Percentiles rank a stretch among this genome's conserved stretches.
Evolutionary conservation across 75 land plant species (phyloP).

Genomic region (Picea glauca): DNA sequence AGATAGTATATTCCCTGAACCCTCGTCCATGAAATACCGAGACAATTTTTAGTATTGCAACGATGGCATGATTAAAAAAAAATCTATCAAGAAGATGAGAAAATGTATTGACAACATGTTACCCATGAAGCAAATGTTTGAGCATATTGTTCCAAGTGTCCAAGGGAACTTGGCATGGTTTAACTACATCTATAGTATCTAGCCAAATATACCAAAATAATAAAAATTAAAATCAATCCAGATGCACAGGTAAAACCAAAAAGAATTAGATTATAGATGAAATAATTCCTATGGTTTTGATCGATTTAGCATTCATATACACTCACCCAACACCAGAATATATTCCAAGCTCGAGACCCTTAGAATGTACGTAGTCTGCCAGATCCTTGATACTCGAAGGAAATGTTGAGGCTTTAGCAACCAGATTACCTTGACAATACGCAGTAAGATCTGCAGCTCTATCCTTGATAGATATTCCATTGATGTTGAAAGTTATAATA

Average conservation of each 20-base stretch:
- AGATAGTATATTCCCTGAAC: no score
- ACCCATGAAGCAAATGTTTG: conserved; percentile 37
- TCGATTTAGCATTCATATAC: no score
- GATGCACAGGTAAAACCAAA: no score
- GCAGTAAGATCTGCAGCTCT: conserved; percentile 13
- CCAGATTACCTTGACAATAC: conserved; percentile 33
- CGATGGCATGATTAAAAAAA: no score
- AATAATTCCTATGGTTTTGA: no score
- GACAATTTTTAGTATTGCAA: no score
- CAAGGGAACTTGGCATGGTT: conserved; percentile 30
- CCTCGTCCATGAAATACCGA: no score
- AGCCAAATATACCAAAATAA: background rate
- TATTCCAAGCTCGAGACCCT: conserved; percentile 50
- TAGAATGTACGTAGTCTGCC: conserved; percentile 49
- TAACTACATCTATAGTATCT: background rate
- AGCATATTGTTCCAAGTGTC: conserved; percentile 29
- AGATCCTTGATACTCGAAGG: conserved; percentile 57
- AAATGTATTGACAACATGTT: no score
- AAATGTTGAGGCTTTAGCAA: conserved; percentile 27
- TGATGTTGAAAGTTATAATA: no score
- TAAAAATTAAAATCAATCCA: background rate
- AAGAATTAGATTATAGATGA: no score
- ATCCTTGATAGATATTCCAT: no score
- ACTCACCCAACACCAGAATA: conserved; percentile 49
- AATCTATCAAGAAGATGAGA: no score